These are phyloP conservation scores for Paecilomyces dactylethromorphus DNA, from an alignment of 2,329 filamentous ascomycete species.

Conservation along the genomic window DNA sequence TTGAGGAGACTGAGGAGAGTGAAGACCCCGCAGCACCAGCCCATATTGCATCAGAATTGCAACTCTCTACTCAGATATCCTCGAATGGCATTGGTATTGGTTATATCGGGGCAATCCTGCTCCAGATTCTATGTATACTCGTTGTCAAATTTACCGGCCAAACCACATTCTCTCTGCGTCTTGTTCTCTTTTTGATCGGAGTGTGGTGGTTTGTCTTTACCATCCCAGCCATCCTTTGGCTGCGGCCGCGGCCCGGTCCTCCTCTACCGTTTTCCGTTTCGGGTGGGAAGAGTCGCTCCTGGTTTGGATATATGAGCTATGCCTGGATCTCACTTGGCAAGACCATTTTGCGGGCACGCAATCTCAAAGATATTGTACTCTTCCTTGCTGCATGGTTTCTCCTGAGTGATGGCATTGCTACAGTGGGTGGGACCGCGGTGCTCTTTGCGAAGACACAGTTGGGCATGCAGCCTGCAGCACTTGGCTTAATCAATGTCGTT, in stretches of 20 bases:
- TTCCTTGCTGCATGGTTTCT: constrained; percentile 93
- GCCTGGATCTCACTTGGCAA: constrained; percentile 82
- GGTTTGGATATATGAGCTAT: constrained; percentile 67
- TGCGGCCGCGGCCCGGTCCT: constrained; percentile 82
- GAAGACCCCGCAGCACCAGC: constrained; percentile 2
- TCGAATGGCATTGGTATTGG: constrained; percentile 90
- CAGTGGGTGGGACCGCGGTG: constrained; percentile 88
- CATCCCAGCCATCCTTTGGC: constrained; percentile 78
- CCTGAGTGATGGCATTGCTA: constrained; percentile 88
- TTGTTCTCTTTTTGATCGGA: constrained; percentile 82
- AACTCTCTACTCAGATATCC: constrained; percentile 83
- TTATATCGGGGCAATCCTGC: constrained; percentile 76
- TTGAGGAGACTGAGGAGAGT: neutral
- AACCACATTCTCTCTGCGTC: constrained; percentile 74
- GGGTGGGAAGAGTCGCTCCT: constrained; percentile 42
- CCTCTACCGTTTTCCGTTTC: constrained; percentile 51
- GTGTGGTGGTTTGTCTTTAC: constrained; percentile 92
- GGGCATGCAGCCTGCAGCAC: constrained; percentile 77
- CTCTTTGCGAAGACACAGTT: constrained; percentile 92
- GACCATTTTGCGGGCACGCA: constrained; percentile 68
- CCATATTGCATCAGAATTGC: constrained; percentile 57
- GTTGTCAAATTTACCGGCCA: constrained; percentile 68
- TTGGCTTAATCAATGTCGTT: constrained; percentile 91
- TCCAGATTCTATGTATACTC: constrained; percentile 75
- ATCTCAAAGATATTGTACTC: constrained; percentile 70